Evolutionary conservation across 1,284 basidiomycete species (phyloP), one percentile per base, ranked within the genome.

Genomic region (Boletus albobrunnescens): DNA sequence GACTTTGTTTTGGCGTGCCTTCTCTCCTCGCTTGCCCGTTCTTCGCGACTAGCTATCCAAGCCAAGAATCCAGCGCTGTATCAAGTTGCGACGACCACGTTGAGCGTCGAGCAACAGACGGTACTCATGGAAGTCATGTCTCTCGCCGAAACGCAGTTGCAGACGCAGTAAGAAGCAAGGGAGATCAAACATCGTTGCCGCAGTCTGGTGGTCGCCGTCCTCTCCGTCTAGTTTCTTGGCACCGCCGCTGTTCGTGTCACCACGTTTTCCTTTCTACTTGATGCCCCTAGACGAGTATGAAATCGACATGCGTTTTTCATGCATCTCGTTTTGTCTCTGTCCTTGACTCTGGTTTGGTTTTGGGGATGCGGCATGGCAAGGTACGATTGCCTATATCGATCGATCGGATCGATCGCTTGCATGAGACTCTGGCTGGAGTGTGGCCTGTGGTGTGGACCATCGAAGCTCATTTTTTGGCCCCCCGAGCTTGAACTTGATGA

Each of bases 41-140:
- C 11, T 4, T 22, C n/a, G 5, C 23, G 28, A 26, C 4, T 12
- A 91, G 87, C 72, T 17, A 83, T 89, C 71, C 86, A 91, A 71
- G 78, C 74, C 71, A 78, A 82, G 61, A 88, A 88, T 55, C 68
- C 71, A 1, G 66, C 72, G 5, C 67, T 74, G 41, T 89, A 90
- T 64, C 84, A 87, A 59, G 73, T 77, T 22, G 79, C 82, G 13
- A 90, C 87, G 28, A 87, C 86, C 4, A 72, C 72, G 17, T 72
- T 91, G 51, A 74, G 71, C 48, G 72, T 85, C 36, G 87, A 91
- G 23, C 82, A 84, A 56, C 86, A 88, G 64, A 84, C 85, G 0
- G 58, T 82, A 43, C 73, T 91, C 45, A 90, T 90, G 84, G 87
- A 91, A 59, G 77, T 87, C 46, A 88, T 89, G 85, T 44, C 46